Conservation (phyloP, 2,329 filamentous ascomycete species). For the Kalmusia sp. region DNA sequence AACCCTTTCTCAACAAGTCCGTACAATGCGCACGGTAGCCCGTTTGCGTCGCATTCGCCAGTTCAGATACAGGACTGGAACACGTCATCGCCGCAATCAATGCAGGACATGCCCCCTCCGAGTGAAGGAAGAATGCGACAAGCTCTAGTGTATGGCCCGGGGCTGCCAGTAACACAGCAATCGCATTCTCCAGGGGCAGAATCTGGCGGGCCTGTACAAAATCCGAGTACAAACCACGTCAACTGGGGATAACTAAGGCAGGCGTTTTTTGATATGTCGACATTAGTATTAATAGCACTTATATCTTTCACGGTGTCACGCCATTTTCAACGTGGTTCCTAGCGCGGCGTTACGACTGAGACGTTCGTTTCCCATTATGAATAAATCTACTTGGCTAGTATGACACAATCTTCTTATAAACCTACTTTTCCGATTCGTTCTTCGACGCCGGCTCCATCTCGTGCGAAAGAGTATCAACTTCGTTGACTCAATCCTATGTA, state of each 20-base stretch:
- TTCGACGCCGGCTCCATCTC: not conserved
- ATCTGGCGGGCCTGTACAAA: not conserved
- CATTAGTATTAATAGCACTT: too few species aligned
- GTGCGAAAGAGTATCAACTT: not conserved
- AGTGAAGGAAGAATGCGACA: conserved; percentile 39
- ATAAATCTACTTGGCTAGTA: too few species aligned
- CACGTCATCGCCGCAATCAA: conserved; percentile 35
- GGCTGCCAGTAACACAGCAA: conserved; percentile 21
- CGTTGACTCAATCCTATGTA: not conserved
- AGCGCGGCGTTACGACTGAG: too few species aligned
- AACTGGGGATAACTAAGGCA: not conserved
- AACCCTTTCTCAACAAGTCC: conserved; percentile 39
- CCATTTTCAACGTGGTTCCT: too few species aligned
- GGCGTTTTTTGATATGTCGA: not conserved
- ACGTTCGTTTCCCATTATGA: too few species aligned
- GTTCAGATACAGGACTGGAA: conserved; percentile 18
- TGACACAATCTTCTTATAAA: too few species aligned
- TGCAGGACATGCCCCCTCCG: conserved; percentile 41
- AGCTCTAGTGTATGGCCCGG: conserved; percentile 39
- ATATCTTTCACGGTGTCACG: too few species aligned
- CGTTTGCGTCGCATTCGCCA: conserved; percentile 22
- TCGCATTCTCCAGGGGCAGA: conserved; percentile 3
- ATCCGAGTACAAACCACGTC: not conserved
- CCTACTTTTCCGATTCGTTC: too few species aligned
- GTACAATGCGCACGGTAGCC: conserved; percentile 27